Evolutionary conservation across 1,284 basidiomycete genomes (phyloP).

Genomic region (Tetrapyrgos nigripes): DNA sequence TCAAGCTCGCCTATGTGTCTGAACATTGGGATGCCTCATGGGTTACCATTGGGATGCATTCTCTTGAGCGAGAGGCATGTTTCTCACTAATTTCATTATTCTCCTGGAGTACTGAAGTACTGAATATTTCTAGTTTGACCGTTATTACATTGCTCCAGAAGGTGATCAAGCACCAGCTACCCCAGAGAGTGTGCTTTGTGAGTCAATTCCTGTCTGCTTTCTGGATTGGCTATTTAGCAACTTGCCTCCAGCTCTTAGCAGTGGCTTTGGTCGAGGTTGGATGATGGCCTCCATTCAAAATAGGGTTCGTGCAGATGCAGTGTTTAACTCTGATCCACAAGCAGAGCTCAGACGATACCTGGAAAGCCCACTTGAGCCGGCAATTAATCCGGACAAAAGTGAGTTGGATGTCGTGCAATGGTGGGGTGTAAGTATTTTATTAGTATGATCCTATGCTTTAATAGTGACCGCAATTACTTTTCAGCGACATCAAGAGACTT

Average conservation of each 20-base stretch:
- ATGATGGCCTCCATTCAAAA: conserved; percentile 7
- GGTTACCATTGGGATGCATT: background rate
- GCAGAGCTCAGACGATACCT: conserved; percentile 17
- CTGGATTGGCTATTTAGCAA: background rate
- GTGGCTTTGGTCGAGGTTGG: conserved; percentile 8
- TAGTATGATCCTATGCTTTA: background rate
- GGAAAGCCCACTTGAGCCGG: conserved; percentile 12
- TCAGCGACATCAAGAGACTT: conserved; percentile 6
- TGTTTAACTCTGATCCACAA: background rate
- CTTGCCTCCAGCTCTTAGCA: background rate
- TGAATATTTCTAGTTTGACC: background rate
- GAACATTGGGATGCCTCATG: conserved; percentile 16
- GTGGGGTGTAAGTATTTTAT: conserved; percentile 27
- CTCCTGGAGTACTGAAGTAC: background rate
- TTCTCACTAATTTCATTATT: background rate
- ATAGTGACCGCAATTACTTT: background rate
- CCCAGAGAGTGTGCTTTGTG: background rate
- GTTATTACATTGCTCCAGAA: background rate
- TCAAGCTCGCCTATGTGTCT: conserved; percentile 21
- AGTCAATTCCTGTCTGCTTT: no score
- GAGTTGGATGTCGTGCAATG: conserved; percentile 22
- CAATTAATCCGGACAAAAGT: background rate
- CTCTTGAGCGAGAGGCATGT: conserved; percentile 11
- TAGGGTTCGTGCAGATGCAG: background rate
- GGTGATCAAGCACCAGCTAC: background rate